Base-by-base conservation (phyloP, 1,284 basidiomycete genomes). In the Ustilago tritici region DNA sequence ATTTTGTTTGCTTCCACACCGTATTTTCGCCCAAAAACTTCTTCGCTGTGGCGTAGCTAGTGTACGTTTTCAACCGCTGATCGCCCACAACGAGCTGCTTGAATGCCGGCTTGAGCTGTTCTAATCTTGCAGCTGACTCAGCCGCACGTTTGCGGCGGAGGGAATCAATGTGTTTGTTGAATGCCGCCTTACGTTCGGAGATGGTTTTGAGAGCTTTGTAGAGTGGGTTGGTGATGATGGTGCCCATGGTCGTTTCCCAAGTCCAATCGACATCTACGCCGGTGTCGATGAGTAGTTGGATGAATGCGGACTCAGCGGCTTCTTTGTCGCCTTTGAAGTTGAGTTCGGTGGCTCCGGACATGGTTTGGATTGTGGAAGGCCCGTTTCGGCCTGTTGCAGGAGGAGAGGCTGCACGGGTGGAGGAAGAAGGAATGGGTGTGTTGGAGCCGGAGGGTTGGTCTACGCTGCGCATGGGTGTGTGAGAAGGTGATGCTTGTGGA, bases 181-280 rank as follows among this genome's bases (percentile, higher is more conserved):
- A 99, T 55, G 92, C 92, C 54, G 91, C 89, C 87, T 98, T 98
- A 88, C 96, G 95, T 88, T 99, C 95, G 4, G 94, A 93, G 58
- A 98, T 89, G 53, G 93, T 94, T 85, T 93, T 94, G 70, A 99
- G 89, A 56, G 95, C 93, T 88, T 95, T 97, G 88, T 98, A 99
- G 77, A 98, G 88, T 43, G 97, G 95, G 88, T 99, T 96, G 79
- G 95, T 98, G 87, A 99, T 95, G 87, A 97, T 95, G 80, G 93
- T 92, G 82, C 96, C 91, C 93, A 99, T 97, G 55, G 95, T 95
- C 87, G 94, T 92, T 87, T 99, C 97, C 97, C 97, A 99, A 23
- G 94, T 95, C 93, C 94, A 98, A 77, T 90, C 91, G 55, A 93
- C 91, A 87, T 95, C 93, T 56, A 99, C 92, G 28, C 93, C 93